A percentile compares a stretch with the other conserved stretches of the same genome.
These are phyloP conservation scores for Myrica gale DNA, from an alignment of 306 rosid genomes.

Conservation along the genomic window DNA sequence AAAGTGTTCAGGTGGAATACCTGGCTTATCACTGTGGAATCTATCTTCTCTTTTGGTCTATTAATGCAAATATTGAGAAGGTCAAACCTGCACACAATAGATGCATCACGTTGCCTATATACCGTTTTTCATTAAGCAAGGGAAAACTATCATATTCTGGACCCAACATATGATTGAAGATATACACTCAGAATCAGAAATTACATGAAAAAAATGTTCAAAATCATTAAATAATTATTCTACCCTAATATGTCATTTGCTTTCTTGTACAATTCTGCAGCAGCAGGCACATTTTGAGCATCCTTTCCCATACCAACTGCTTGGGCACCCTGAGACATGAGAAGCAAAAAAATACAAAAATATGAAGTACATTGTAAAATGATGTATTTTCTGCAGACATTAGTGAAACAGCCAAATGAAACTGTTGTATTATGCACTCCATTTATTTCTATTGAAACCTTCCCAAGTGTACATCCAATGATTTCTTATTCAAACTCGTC, in stretches of 20 bases:
- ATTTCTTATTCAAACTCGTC: not conserved
- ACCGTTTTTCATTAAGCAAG: not conserved
- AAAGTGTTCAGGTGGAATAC: constrained; percentile 31
- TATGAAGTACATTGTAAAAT: constrained; percentile 3
- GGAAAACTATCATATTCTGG: not conserved
- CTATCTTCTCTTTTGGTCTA: constrained; percentile 90
- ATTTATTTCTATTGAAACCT: not conserved
- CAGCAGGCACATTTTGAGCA: constrained; percentile 78
- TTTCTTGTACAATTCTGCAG: constrained; percentile 64
- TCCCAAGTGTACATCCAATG: no score
- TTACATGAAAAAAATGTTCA: not conserved
- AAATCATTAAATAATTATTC: not conserved
- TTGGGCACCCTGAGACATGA: constrained; percentile 77
- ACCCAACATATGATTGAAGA: not conserved
- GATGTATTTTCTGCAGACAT: not conserved
- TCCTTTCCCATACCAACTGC: constrained; percentile 96
- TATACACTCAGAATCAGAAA: not conserved
- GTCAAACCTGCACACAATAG: constrained; percentile 64
- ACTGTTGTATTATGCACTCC: not conserved
- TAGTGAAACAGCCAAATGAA: no score
- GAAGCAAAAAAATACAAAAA: constrained; percentile 3
- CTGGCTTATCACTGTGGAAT: constrained; percentile 92
- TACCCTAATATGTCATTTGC: constrained; percentile 89
- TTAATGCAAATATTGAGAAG: constrained; percentile 84
- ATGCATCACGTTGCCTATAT: not conserved